Percentiles rank a stretch among this genome's conserved stretches.
These are phyloP conservation scores for Phytophthora nicotianae DNA, from an alignment of 352 stramenopile genomes.

Conservation along the genomic window DNA sequence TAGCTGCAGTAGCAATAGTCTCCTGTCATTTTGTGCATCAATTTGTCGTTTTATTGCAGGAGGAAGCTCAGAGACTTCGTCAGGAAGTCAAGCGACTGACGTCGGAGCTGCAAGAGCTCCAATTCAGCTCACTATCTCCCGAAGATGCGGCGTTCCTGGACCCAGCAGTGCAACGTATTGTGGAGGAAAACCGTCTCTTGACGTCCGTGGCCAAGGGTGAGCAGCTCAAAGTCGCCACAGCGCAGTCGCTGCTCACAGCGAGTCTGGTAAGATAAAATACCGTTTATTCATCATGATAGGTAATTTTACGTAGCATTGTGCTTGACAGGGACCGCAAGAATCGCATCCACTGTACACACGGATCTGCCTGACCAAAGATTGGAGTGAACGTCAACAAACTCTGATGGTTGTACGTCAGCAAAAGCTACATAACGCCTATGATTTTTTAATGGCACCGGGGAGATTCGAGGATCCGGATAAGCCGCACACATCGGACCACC, in stretches of 20 bases:
- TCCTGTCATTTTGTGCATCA: no score
- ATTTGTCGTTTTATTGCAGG: conserved; percentile 12
- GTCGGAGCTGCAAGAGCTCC: conserved; percentile 26
- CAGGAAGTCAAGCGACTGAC: conserved; percentile 18
- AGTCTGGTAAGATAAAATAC: conserved; percentile 19
- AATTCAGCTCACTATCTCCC: conserved; percentile 5
- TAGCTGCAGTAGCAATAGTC: no score
- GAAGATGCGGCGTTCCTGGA: conserved; percentile 17
- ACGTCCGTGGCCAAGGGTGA: conserved; percentile 35
- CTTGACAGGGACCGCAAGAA: conserved; percentile 17
- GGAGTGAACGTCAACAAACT: conserved; percentile 27
- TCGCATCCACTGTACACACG: conserved; percentile 27
- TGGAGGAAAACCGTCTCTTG: conserved; percentile 33
- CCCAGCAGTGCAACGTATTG: conserved; percentile 10
- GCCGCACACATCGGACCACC: conserved; percentile 18
- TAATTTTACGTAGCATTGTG: not conserved
- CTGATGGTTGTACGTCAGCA: conserved; percentile 30
- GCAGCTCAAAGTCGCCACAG: conserved; percentile 39
- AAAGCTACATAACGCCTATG: conserved; percentile 28
- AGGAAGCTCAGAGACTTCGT: conserved; percentile 30
- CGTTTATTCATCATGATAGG: conserved; percentile 5
- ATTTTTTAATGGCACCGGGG: conserved; percentile 29
- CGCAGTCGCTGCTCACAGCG: conserved; percentile 39
- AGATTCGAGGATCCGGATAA: conserved; percentile 16
- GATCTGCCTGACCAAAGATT: conserved; percentile 31